Conservation (phyloP, 495 filamentous ascomycete genomes). For the Annulohypoxylon bovei region DNA sequence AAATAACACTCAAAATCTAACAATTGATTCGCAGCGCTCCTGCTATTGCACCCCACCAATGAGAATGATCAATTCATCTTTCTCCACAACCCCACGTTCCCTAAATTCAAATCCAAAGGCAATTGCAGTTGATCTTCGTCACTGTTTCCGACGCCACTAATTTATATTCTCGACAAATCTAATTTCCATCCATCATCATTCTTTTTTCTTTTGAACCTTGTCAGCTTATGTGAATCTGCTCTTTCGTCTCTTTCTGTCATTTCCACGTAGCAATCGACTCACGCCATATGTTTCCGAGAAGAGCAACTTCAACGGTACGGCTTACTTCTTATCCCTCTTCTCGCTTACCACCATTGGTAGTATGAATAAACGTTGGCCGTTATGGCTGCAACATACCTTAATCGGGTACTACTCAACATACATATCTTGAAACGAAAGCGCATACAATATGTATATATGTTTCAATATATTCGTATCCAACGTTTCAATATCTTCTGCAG, state of each 20-base stretch:
- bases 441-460: slow-evolving; percentile 26
- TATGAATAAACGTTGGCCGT: slow-evolving; percentile 26
- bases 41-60: background rate
- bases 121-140: background rate
- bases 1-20: background rate
- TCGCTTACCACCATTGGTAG: background rate
- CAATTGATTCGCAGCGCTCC: background rate
- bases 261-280: background rate
- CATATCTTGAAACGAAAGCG: slow-evolving; percentile 40
- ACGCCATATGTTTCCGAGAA: background rate
- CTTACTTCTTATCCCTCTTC: background rate
- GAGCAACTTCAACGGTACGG: background rate
- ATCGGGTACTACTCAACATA: slow-evolving; percentile 13
- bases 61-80: background rate
- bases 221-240: too few species aligned
- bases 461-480: slow-evolving; percentile 12
- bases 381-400: slow-evolving; percentile 18
- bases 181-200: background rate
- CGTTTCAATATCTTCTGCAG: background rate
- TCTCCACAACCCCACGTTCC: slow-evolving; percentile 9
- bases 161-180: background rate
- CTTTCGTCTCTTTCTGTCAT: background rate
- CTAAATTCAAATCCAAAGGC: background rate
- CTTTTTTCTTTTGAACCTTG: too few species aligned
- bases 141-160: background rate